phyloP scores from a whole-genome alignment of 2,329 filamentous ascomycete species.

The Hirsutella rhossiliensis region DNA sequence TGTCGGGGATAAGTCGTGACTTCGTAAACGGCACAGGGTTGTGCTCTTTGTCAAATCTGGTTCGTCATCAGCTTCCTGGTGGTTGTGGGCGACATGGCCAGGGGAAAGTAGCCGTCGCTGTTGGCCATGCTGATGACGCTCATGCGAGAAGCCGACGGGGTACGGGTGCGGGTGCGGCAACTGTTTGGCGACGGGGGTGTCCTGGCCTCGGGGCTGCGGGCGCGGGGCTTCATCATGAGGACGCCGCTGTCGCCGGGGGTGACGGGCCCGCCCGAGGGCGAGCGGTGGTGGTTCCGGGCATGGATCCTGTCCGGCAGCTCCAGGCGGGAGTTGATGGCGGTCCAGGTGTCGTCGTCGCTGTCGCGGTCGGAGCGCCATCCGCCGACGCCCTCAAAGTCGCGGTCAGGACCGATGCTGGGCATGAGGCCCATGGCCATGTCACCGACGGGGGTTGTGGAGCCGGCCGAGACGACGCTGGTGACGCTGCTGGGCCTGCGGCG shows the following conservation, averaged over 20 bases:
- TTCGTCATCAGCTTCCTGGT: constrained; percentile 12
- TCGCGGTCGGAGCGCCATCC: constrained; percentile 35
- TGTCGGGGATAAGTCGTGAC: background rate
- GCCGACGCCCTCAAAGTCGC: constrained; percentile 48
- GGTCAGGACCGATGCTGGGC: constrained; percentile 35
- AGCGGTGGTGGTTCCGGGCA: constrained; percentile 28
- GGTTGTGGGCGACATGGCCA: constrained; percentile 18
- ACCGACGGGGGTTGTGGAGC: constrained; percentile 20
- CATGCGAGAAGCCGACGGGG: constrained; percentile 28
- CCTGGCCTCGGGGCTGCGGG: constrained; percentile 20
- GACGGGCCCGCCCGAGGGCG: constrained; percentile 24
- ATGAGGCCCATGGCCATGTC: constrained; percentile 27
- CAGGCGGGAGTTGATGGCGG: constrained; percentile 38
- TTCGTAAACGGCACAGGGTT: background rate
- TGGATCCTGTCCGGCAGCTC: constrained; percentile 32
- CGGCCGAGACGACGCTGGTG: constrained; percentile 17
- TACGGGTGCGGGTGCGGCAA: constrained; percentile 36
- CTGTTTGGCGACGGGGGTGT: constrained; percentile 29
- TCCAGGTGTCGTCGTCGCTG: constrained; percentile 35
- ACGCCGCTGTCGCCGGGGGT: constrained; percentile 27
- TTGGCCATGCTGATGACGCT: constrained; percentile 14
- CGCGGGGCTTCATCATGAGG: constrained; percentile 31
- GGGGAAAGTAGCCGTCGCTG: constrained; percentile 31
- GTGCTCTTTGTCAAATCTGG: background rate
- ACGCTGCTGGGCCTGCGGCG: constrained; percentile 23